Evolutionary conservation across 2,329 filamentous ascomycete species (phyloP).

Genomic region (Acarospora socialis): DNA sequence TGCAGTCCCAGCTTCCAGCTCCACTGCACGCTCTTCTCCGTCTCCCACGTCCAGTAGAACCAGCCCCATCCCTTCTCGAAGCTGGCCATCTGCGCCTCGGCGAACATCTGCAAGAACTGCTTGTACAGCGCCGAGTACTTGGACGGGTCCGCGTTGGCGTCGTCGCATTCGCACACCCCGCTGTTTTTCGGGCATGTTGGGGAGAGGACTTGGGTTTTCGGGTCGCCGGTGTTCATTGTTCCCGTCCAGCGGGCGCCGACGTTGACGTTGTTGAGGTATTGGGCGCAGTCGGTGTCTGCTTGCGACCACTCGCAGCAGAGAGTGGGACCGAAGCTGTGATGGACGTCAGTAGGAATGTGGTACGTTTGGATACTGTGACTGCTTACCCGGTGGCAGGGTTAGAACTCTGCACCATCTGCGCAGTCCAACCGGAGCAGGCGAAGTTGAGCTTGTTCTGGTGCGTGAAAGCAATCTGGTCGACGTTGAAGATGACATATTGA

Average conservation of each 20-base stretch:
- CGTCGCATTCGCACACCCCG: slow-evolving; percentile 53
- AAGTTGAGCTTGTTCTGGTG: slow-evolving; percentile 77
- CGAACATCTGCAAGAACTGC: slow-evolving; percentile 74
- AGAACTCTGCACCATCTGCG: slow-evolving; percentile 60
- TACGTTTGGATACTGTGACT: not conserved
- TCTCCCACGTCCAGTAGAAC: slow-evolving; percentile 99
- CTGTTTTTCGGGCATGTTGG: slow-evolving; percentile 61
- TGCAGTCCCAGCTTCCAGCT: slow-evolving; percentile 70
- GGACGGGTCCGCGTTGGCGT: slow-evolving; percentile 59
- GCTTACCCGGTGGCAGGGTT: slow-evolving; percentile 51
- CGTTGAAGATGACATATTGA: slow-evolving; percentile 97
- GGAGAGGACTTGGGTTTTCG: slow-evolving; percentile 45
- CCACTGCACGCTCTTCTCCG: slow-evolving; percentile 77
- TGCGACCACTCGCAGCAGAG: slow-evolving; percentile 96
- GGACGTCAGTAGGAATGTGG: slow-evolving; percentile 9
- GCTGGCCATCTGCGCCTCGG: slow-evolving; percentile 86
- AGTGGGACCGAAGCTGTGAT: slow-evolving; percentile 62
- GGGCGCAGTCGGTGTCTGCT: slow-evolving; percentile 87
- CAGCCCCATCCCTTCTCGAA: slow-evolving; percentile 93
- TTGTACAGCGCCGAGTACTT: slow-evolving; percentile 64
- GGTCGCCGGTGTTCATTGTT: slow-evolving; percentile 57
- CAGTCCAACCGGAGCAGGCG: slow-evolving; percentile 74
- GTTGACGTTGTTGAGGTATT: slow-evolving; percentile 76
- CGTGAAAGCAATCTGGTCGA: slow-evolving; percentile 63
- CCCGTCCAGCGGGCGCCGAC: slow-evolving; percentile 86